phyloP scores from a whole-genome alignment of 106 monocot species.

The Platanthera guangdongensis region DNA sequence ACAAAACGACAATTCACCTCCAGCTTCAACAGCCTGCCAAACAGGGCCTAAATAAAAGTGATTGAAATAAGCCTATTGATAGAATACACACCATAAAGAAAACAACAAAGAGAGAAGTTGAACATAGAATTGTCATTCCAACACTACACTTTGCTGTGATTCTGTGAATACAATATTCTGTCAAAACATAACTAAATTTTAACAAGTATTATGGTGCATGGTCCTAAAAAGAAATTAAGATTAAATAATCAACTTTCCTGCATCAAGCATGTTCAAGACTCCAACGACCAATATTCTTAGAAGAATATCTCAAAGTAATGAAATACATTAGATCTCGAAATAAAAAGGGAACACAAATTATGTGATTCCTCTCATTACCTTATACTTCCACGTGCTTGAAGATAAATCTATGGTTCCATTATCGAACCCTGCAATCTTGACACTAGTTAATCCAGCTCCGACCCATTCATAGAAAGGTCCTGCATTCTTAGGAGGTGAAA shows the following conservation, averaged over 20 bases:
- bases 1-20: too few relatives aligned
- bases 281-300: background rate
- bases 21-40: too few relatives aligned
- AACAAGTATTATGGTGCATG: background rate
- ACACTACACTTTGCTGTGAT: background rate
- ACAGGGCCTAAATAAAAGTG: too few relatives aligned
- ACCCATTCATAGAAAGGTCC: constrained; percentile 96
- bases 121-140: background rate
- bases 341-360: constrained; percentile 3
- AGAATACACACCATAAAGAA: background rate
- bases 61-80: background rate
- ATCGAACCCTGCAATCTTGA: constrained; percentile 63
- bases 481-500: constrained; percentile 56
- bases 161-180: background rate
- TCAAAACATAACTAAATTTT: background rate
- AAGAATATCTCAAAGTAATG: background rate
- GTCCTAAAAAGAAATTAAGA: background rate
- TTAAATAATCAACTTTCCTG: background rate
- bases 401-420: constrained; percentile 74
- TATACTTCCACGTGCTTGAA: constrained; percentile 61
- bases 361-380: constrained; percentile 40
- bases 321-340: background rate
- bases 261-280: background rate
- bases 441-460: constrained; percentile 84
- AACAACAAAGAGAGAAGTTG: background rate